Evolutionary conservation across 257 asterid genomes (phyloP).

Genomic region (Nyctanthes arbortristis): DNA sequence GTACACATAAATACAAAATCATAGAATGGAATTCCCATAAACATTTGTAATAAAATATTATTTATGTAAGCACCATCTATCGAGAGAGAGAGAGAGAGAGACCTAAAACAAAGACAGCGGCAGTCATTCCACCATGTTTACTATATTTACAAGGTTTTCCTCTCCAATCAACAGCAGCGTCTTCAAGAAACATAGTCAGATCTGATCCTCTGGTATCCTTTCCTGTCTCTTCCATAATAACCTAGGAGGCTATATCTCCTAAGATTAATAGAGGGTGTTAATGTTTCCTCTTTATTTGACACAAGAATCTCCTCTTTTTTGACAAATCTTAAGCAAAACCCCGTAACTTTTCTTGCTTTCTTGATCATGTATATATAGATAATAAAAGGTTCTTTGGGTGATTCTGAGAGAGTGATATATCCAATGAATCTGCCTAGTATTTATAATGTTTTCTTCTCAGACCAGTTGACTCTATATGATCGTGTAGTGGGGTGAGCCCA

Average conservation of each 20-base stretch:
- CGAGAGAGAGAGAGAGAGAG: not conserved
- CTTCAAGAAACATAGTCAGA: conserved; percentile 4
- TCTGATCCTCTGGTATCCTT: conserved; percentile 25
- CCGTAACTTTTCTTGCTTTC: conserved; percentile 11
- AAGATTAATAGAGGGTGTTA: not conserved
- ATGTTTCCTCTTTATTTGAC: conserved; percentile 20
- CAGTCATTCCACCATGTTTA: conserved; percentile 77
- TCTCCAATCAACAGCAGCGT: conserved; percentile 64
- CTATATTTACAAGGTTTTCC: conserved; percentile 58
- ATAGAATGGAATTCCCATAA: too few species aligned
- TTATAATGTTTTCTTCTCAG: conserved; percentile 24
- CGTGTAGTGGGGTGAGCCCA: conserved; percentile 35
- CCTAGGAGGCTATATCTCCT: too few species aligned
- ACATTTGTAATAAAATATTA: too few species aligned
- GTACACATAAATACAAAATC: too few species aligned
- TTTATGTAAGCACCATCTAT: too few species aligned
- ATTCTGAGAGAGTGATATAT: conserved; percentile 5
- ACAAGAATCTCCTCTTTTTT: conserved; percentile 13
- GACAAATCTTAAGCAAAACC: conserved; percentile 6
- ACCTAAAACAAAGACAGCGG: conserved; percentile 74
- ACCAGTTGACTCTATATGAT: conserved; percentile 40
- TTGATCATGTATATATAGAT: too few species aligned
- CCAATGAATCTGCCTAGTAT: conserved; percentile 27
- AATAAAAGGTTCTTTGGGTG: conserved; percentile 14
- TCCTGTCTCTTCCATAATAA: conserved; percentile 29